Base-by-base conservation (phyloP, 2,329 filamentous ascomycete genomes). In the Pezicula radicicola region DNA sequence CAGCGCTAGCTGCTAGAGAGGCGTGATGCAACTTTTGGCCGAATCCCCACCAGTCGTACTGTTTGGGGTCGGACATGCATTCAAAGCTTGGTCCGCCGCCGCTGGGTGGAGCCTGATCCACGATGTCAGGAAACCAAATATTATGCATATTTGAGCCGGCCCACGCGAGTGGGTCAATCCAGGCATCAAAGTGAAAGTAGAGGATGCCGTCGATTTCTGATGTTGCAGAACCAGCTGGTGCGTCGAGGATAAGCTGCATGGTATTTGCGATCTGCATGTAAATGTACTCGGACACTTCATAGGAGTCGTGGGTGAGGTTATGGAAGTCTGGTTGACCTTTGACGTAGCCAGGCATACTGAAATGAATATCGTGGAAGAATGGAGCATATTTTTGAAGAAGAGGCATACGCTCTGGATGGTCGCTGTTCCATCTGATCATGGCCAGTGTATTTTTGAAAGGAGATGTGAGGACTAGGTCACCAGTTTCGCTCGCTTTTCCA, bases 141-240 rank as follows among this genome's bases (percentile, higher is more conserved):
- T 63, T 63, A 9, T 55, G 52, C 21, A 57, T 59, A 52, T 67
- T 59, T 58, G 60, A 59, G 51, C 55, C 55, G 21, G 48, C 51
- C 46, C 59, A 69, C 13, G 48, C 59, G 27, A 68, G 50, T 4
- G 66, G 66, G 47, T 66, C 61, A 45, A 68, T 56, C 66, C 66
- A 69, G 5, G 64, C 65, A 51, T 69, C 66, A 47, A 67, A 68
- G 48, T 68, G 66, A 52, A 60, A 67, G 52, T 63, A 67, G 13
- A 68, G 54, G 6, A 68, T 46, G 3, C 66, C 66, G n/a, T 57
- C 55, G 21, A 68, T 63, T 6, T 66, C 62, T 13, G 63, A 50
- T 28, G 60, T 47, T 15, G 48, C 21, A 8, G 30, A 48, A 19
- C 51, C 44, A 19, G 13, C 16, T 4, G 48, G 48, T 15, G 54